Evolutionary conservation across 768 basidiomycete species (phyloP).

Genomic region (Tylopilus plumbeoviolaceoides): DNA sequence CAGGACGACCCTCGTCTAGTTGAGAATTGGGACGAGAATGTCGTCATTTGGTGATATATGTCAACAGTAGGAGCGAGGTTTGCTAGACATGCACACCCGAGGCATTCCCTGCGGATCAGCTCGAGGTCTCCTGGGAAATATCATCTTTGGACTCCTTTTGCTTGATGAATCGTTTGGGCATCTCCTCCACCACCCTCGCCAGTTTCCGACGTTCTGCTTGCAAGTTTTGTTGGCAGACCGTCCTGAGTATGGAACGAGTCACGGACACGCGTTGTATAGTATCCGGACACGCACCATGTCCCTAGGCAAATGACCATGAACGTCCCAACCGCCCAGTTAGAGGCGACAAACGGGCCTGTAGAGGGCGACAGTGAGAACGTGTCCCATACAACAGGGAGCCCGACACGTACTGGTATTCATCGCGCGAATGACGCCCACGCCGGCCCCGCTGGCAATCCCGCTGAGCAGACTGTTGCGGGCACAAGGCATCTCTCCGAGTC

Average conservation of each 20-base stretch:
- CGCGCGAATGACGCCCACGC: constrained; percentile 71
- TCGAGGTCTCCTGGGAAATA: constrained; percentile 7
- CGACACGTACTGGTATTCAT: constrained; percentile 53
- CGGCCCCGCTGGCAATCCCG: constrained; percentile 77
- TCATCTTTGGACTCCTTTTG: constrained; percentile 33
- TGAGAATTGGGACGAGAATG: constrained; percentile 65
- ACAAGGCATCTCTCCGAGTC: constrained; percentile 70
- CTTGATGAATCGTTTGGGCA: constrained; percentile 54
- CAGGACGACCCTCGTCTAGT: constrained; percentile 66
- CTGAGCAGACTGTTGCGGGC: constrained; percentile 69
- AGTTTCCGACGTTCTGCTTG: constrained; percentile 52
- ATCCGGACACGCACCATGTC: constrained; percentile 53
- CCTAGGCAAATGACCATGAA: constrained; percentile 64
- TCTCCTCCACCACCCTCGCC: constrained; percentile 53
- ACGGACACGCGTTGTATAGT: not conserved
- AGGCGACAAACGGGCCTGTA: constrained; percentile 56
- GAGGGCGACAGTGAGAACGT: constrained; percentile 4
- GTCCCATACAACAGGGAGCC: not conserved
- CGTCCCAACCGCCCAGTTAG: constrained; percentile 76
- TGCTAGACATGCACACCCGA: not conserved
- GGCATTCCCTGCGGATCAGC: not conserved
- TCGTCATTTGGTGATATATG: constrained; percentile 50
- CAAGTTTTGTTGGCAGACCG: constrained; percentile 57
- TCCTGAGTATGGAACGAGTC: constrained; percentile 38
- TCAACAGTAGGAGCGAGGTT: constrained; percentile 1